Base-by-base conservation (phyloP, 345 rosid genomes). In the Theobroma cacao region DNA sequence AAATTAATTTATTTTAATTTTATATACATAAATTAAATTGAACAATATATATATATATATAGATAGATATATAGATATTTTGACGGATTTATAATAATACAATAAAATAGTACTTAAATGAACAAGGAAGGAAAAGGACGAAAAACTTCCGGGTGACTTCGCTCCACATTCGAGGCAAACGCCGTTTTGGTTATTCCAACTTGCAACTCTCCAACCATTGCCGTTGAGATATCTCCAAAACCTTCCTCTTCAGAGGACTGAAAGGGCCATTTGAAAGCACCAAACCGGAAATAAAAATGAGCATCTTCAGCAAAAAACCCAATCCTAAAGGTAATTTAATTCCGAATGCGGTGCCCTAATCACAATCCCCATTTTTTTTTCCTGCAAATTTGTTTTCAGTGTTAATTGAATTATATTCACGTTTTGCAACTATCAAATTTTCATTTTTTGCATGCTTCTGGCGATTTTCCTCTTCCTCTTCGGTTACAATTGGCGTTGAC, bases 231-330 rank as follows among this genome's bases (percentile, higher is more conserved):
- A 45, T 69, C 74, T 65, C 28, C 30, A 65, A 20, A 65, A n/a
- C 48, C 45, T 65, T n/a, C 48, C 13, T n/a, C 17, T 17, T n/a
- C n/a, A n/a, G n/a, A n/a, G n/a, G n/a, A 4, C 70, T 30, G 38
- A 1, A 69, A 69, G 17, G n/a, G 18, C 14, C 72, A 24, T 62
- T 62, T 62, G 22, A 17, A 61, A 33, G 13, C 41, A 34, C 26
- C 43, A 64, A 64, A 8, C 22, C n/a, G n/a, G n/a, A 28, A 17
- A 68, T n/a, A n/a, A n/a, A 75, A 41, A 86, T 86, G 97, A 93
- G 88, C 79, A 70, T 94, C 83, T 93, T 94, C 89, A 80, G 76
- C 74, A 89, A 82, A 77, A 94, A 92, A 77, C 88, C 98, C 48
- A 88, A 86, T 78, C 89, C 97, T 17, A 91, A 83, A 91, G 98